Base-by-base conservation (phyloP, 176 grass and related monocot species). In the Bolboschoenus planiculmis region DNA sequence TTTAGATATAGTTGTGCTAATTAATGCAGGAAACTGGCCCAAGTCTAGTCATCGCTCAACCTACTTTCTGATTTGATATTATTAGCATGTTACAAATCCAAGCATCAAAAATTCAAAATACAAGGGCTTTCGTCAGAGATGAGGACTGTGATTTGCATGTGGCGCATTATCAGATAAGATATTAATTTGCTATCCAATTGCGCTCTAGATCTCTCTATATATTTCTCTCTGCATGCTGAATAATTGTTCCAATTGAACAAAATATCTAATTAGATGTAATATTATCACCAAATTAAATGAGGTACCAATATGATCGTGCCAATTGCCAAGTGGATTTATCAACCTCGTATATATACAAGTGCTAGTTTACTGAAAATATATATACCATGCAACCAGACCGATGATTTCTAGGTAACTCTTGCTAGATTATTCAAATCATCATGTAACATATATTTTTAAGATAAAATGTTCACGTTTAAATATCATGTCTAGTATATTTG, bases 51-150 rank as follows among this genome's bases (percentile, higher is more conserved):
- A 44, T 46, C 7, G 40, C 40, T 46, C 21, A 73, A 73, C 37
- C 68, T 27, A 73, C 68, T 73, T 73, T 46, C 14, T 73, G 68
- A 73, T 73, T 72, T 73, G 40, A 73, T 14, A 73, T 46, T 73
- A 42, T 14, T 42, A 73, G 21, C 68, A 44, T 64, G 60, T 64
- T 34, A 64, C 30, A 64, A 64, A 16, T 64, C 29, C 1, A 11
- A 64, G 60, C 60, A 64, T n/a, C n/a, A n/a, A n/a, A n/a, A n/a
- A n/a, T n/a, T 72, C 67, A 42, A 72, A 70, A 24, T 43, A 23
- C 42, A 42, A 71, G 20, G 7, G 20, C 66, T 71, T 70, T 71
- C 31, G 66, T 71, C 66, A 26, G 66, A 26, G 66, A 44, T 14
- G 68, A 46, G n/a, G 10, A 26, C 21, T 44, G 16, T n/a, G n/a